Conservation (phyloP, 495 filamentous ascomycete species). For the Wilcoxina mikolae region DNA sequence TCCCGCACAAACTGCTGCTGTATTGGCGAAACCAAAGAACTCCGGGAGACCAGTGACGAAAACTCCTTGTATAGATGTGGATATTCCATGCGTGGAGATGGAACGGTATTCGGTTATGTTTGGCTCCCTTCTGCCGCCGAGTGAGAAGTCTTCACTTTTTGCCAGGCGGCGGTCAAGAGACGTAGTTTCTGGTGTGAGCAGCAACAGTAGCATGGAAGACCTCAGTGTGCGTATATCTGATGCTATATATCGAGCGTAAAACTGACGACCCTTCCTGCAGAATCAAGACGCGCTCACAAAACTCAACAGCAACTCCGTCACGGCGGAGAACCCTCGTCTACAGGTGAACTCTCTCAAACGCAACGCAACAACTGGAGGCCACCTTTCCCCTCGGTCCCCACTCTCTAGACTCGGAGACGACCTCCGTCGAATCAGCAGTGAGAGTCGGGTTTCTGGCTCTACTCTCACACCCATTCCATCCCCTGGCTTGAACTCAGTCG, state of each 20-base stretch:
- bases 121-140: slow-evolving; percentile 45
- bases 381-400: slow-evolving; percentile 3
- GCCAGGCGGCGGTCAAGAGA: slow-evolving; percentile 24
- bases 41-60: slow-evolving; percentile 13
- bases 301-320: neutral
- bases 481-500: neutral
- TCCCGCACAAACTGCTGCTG: slow-evolving; percentile 6
- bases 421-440: slow-evolving; percentile 3
- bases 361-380: slow-evolving; percentile 21
- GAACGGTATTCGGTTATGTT: slow-evolving; percentile 96
- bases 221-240: too few species aligned
- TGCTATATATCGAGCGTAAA: neutral
- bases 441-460: neutral
- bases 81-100: slow-evolving; percentile 67
- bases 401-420: neutral
- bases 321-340: neutral
- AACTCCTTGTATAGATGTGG: slow-evolving; percentile 44
- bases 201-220: neutral
- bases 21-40: slow-evolving; percentile 8
- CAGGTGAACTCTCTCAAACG: slow-evolving; percentile 18
- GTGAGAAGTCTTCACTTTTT: slow-evolving; percentile 24
- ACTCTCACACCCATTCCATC: neutral
- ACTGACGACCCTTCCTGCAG: neutral
- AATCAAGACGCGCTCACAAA: neutral
- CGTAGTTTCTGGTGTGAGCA: neutral